phyloP scores from a whole-genome alignment of 1,284 basidiomycete species.

The Malassezia sp. region DNA sequence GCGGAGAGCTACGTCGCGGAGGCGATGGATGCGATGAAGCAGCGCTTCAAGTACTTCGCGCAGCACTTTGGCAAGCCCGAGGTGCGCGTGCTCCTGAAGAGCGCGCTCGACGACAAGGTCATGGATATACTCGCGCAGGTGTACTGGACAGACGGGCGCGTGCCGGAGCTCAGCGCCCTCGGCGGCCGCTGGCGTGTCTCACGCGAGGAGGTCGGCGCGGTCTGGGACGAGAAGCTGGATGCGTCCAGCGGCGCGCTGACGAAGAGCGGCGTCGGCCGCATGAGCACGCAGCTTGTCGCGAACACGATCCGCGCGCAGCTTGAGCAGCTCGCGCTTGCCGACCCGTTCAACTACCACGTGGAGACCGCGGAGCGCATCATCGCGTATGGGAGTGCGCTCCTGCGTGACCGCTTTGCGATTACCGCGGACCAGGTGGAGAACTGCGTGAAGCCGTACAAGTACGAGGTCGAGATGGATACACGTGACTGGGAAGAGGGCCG shows the following conservation, averaged over 20 bases:
- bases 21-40: conserved; percentile 83
- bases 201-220: conserved; percentile 66
- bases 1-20: conserved; percentile 96
- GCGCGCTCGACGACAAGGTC: conserved; percentile 84
- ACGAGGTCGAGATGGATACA: conserved; percentile 67
- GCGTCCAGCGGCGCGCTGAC: conserved; percentile 82
- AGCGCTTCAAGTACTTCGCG: conserved; percentile 75
- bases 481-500: conserved; percentile 84
- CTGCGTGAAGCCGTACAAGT: conserved; percentile 98
- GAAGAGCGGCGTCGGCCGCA: conserved; percentile 89
- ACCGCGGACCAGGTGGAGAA: conserved; percentile 98
- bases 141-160: conserved; percentile 86
- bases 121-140: conserved; percentile 94
- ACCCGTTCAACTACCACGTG: conserved; percentile 86
- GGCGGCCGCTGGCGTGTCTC: conserved; percentile 59
- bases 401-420: conserved; percentile 78
- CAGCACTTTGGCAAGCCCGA: conserved; percentile 76
- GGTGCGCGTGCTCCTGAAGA: conserved; percentile 75
- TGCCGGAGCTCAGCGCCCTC: conserved; percentile 61
- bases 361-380: conserved; percentile 74
- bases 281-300: conserved; percentile 85
- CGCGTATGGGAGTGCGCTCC: conserved; percentile 79
- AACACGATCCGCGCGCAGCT: conserved; percentile 80
- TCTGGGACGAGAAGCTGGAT: conserved; percentile 92
- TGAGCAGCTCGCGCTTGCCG: conserved; percentile 66